Base-by-base conservation (phyloP, 2,329 filamentous ascomycete genomes). In the Teratosphaeria viscida region DNA sequence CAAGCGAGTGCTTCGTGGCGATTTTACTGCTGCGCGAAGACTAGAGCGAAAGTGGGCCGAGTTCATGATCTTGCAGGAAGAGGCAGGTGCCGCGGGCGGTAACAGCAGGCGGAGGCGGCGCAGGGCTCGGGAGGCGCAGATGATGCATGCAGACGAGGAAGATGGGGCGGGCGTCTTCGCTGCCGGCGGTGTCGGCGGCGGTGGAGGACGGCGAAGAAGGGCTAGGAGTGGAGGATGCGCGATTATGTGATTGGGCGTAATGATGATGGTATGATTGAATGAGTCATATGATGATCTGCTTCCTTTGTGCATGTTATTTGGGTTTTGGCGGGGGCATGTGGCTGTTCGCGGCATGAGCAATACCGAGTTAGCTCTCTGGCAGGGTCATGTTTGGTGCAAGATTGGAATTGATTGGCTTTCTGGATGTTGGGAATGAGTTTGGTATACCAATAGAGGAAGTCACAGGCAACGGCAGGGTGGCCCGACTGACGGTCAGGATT, bases 41-140 rank as follows among this genome's bases (percentile, higher is more conserved):
- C 79, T 97, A 23, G 92, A 96, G 77, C 82, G 86, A 64, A 95
- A 92, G 72, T 97, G 92, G 92, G 87, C 88, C 0, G 88, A 95
- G 58, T 95, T 90, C 73, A 96, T 96, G 91, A 89, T 95, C 76
- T 86, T 89, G 16, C 89, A 84, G 56, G 90, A 96, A 73, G 92
- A 96, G 71, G 89, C 88, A 0, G 88, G 87, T 2, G 82, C 82
- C 2, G 79, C 77, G 2, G 90, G 87, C 1, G 81, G 81, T 1
- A 85, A 88, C 5, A 78, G 82, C 2, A 80, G 91, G 58, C 79
- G 91, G 57, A 79, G 92, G 60, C 80, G 91, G 63, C 81, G 91
- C 56, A 81, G 92, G 61, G 90, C 90, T 1, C 82, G 92, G 54
- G 90, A 95, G 71, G 90, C 91, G 5, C 87, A 90, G 70, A 80